A percentile compares a stretch with the other conserved stretches of the same genome.
Evolutionary conservation across 2,329 filamentous ascomycete species (phyloP).

Genomic region (Cyphellophora europaea): DNA sequence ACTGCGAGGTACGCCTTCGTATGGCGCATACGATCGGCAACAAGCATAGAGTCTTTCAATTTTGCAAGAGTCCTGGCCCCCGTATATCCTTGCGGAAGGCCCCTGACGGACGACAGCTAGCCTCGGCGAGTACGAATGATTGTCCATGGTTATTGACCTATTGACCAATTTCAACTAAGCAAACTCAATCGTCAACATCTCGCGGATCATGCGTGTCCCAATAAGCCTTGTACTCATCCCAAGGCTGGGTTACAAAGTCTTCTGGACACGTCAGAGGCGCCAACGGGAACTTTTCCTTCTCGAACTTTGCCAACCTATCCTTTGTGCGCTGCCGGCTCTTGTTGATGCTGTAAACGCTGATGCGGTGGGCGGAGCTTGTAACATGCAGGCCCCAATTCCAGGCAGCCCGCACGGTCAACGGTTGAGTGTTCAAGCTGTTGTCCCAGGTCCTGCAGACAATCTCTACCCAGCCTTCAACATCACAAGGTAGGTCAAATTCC

Average conservation of each 20-base stretch:
- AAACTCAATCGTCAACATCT: too few species aligned
- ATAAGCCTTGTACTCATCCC: constrained; percentile 22
- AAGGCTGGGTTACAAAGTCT: constrained; percentile 18
- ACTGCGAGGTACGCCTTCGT: too few species aligned
- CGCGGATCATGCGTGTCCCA: constrained; percentile 22
- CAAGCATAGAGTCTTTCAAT: too few species aligned
- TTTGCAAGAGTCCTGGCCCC: too few species aligned
- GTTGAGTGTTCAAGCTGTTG: constrained; percentile 53
- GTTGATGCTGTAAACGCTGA: constrained; percentile 36
- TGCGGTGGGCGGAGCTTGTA: constrained; percentile 28
- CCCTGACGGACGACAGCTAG: too few species aligned
- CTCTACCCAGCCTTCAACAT: constrained; percentile 54
- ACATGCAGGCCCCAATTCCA: constrained; percentile 40
- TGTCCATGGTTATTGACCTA: too few species aligned
- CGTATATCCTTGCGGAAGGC: too few species aligned
- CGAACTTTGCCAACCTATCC: constrained; percentile 21
- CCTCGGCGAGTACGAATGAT: too few species aligned
- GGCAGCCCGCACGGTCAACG: constrained; percentile 42
- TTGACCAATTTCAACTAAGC: too few species aligned
- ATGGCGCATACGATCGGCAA: too few species aligned
- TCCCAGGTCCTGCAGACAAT: constrained; percentile 53
- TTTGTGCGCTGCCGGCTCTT: constrained; percentile 20
- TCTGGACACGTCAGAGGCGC: constrained; percentile 24
- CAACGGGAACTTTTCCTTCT: constrained; percentile 20
- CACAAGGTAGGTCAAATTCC: constrained; percentile 53